Conservation (phyloP, 164 flowering plant species). For the Berberis thunbergii region DNA sequence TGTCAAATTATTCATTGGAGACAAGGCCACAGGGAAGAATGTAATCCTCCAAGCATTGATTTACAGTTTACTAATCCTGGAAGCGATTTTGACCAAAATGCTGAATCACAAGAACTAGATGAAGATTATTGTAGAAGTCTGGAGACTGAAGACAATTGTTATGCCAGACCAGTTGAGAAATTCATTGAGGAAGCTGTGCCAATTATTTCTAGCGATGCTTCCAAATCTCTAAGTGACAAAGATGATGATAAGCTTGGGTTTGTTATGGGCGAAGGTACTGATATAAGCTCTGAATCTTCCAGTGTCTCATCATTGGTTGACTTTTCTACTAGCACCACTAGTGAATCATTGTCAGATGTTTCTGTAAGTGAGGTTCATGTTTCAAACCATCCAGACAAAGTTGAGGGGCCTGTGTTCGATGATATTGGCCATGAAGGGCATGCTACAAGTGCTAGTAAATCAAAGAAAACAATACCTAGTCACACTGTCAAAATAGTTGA, state of each 20-base stretch:
- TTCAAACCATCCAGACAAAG: constrained; percentile 17
- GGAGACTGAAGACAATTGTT: constrained; percentile 11
- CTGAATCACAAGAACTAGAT: constrained; percentile 4
- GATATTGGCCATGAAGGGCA: constrained; percentile 10
- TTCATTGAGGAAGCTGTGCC: constrained; percentile 11
- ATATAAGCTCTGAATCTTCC: constrained; percentile 19
- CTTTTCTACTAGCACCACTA: constrained; percentile 14
- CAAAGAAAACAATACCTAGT: constrained; percentile 15
- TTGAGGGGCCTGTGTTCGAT: constrained; percentile 14
- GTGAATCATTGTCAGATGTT: constrained; percentile 30
- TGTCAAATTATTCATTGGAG: constrained; percentile 90
- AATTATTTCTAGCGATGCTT: constrained; percentile 3
- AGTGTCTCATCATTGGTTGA: constrained; percentile 21
- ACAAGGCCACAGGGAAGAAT: constrained; percentile 75
- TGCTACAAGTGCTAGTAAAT: constrained; percentile 14
- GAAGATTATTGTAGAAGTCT: not conserved
- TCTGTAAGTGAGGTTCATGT: constrained; percentile 13
- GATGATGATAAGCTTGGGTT: constrained; percentile 20
- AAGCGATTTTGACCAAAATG: constrained; percentile 12
- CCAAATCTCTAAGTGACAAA: not conserved
- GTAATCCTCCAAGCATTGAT: constrained; percentile 32
- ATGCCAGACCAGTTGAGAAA: constrained; percentile 11
- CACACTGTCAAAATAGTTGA: constrained; percentile 11
- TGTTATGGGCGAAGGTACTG: constrained; percentile 12
- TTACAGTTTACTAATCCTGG: constrained; percentile 13